A percentile compares a stretch with the other conserved stretches of the same genome.
Conservation (phyloP, 495 filamentous ascomycete genomes). For the Aspergillus bridgeri region DNA sequence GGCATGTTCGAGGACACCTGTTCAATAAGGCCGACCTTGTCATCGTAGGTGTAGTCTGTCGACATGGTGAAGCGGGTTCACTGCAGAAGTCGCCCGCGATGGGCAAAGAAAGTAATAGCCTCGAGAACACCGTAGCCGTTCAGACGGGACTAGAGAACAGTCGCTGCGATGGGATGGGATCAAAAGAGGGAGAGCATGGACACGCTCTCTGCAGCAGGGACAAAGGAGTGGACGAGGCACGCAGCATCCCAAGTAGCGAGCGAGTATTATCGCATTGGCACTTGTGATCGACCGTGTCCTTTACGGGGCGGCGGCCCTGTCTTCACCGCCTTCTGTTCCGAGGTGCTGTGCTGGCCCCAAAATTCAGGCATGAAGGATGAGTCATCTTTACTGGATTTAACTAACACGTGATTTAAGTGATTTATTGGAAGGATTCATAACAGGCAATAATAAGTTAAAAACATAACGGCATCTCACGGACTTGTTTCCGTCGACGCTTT, state of each 20-base stretch:
- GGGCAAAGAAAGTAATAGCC: conserved; percentile 15
- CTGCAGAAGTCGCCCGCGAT: conserved; percentile 36
- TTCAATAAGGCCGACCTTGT: conserved; percentile 56
- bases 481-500: neutral
- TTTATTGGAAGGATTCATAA: too few relatives aligned
- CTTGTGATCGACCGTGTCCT: conserved; percentile 34
- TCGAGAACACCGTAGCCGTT: neutral
- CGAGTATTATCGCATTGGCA: conserved; percentile 21
- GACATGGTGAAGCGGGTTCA: conserved; percentile 64
- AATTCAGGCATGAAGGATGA: neutral
- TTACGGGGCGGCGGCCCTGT: conserved; percentile 16
- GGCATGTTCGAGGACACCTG: neutral
- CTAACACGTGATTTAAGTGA: too few relatives aligned
- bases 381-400: neutral
- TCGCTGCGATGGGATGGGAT: neutral
- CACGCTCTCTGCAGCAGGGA: conserved; percentile 22
- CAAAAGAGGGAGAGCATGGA: conserved; percentile 15
- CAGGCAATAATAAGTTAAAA: too few relatives aligned
- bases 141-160: conserved; percentile 6
- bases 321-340: conserved; percentile 24
- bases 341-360: conserved; percentile 3
- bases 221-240: conserved; percentile 24
- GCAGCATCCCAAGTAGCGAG: conserved; percentile 13
- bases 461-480: neutral
- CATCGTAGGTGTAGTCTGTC: conserved; percentile 97